Conservation (phyloP, 768 basidiomycete genomes). For the Tricholoma saponaceum region DNA sequence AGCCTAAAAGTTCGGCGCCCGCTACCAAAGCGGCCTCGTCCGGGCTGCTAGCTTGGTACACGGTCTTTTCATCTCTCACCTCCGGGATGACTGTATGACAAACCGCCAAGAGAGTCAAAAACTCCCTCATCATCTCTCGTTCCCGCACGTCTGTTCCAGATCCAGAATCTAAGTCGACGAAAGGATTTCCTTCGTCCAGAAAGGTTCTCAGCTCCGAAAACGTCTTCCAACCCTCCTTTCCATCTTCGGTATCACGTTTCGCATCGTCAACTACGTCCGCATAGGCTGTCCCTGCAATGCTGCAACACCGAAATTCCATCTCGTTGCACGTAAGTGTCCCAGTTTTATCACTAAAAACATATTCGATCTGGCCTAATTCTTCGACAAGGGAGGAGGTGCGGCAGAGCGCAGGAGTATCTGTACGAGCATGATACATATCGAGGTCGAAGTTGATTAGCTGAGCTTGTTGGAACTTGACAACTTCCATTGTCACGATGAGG, state of each 20-base stretch:
- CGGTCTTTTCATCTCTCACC: slow-evolving; percentile 79
- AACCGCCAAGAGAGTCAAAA: slow-evolving; percentile 83
- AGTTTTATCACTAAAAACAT: slow-evolving; percentile 93
- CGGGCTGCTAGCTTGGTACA: slow-evolving; percentile 95
- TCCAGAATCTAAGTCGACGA: slow-evolving; percentile 42
- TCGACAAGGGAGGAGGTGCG: slow-evolving; percentile 98
- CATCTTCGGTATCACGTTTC: slow-evolving; percentile 60
- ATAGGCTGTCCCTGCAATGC: slow-evolving; percentile 85
- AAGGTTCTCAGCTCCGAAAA: slow-evolving; percentile 68
- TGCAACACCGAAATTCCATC: slow-evolving; percentile 95
- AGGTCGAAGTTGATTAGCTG: slow-evolving; percentile 95
- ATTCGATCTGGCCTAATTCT: slow-evolving; percentile 97
- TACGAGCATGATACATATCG: slow-evolving; percentile 96
- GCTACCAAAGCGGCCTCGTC: slow-evolving; percentile 96
- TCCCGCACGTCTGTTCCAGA: slow-evolving; percentile 34
- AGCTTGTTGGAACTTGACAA: slow-evolving; percentile 98
- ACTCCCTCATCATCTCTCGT: slow-evolving; percentile 58
- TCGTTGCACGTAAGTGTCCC: slow-evolving; percentile 96
- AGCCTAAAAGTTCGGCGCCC: slow-evolving; percentile 89
- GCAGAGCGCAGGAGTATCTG: slow-evolving; percentile 95
- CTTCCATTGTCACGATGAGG: slow-evolving; percentile 98
- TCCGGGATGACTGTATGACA: slow-evolving; percentile 99
- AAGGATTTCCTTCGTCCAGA: slow-evolving; percentile 57
- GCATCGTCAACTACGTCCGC: slow-evolving; percentile 88
- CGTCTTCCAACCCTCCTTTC: slow-evolving; percentile 66